A percentile compares a stretch with the other conserved stretches of the same genome.
Evolutionary conservation across 1,284 basidiomycete genomes (phyloP).

Genomic region (Phaffia rhodozyma): DNA sequence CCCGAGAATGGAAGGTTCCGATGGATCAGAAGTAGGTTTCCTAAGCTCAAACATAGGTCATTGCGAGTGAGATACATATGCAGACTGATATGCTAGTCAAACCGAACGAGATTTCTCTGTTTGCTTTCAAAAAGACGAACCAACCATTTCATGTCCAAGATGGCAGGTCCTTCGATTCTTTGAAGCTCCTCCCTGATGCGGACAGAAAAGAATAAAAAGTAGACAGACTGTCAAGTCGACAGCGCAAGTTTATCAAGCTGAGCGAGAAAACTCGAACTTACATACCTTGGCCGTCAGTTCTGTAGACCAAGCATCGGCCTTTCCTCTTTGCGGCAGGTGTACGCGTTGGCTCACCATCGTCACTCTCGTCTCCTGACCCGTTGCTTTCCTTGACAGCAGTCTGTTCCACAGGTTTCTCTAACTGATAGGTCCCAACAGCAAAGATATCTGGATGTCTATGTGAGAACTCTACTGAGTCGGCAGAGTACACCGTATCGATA

Average conservation of each 20-base stretch:
- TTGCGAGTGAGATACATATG: background rate
- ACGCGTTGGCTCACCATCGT: conserved; percentile 22
- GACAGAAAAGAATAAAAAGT: too few relatives aligned
- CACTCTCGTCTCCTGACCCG: conserved; percentile 30
- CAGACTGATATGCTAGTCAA: background rate
- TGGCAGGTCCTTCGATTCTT: conserved; percentile 59
- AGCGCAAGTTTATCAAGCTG: too few relatives aligned
- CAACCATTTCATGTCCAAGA: conserved; percentile 90
- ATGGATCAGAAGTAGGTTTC: conserved; percentile 23
- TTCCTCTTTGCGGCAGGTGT: conserved; percentile 19
- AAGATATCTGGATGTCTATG: conserved; percentile 57
- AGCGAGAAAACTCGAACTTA: conserved; percentile 12
- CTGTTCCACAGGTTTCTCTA: conserved; percentile 36
- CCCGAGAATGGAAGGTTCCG: conserved; percentile 42
- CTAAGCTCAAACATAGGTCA: conserved; percentile 14
- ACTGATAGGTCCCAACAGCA: conserved; percentile 78
- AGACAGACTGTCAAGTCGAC: background rate
- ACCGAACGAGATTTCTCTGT: background rate
- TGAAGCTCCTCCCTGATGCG: conserved; percentile 49
- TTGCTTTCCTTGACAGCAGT: conserved; percentile 14
- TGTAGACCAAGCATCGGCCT: conserved; percentile 53
- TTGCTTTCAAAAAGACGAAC: conserved; percentile 1
- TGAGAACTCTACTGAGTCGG: conserved; percentile 84
- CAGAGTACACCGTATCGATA: conserved; percentile 64
- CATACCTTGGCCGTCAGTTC: conserved; percentile 34